Conservation (phyloP, 2,329 filamentous ascomycete species). For the Penicillium decumbens region DNA sequence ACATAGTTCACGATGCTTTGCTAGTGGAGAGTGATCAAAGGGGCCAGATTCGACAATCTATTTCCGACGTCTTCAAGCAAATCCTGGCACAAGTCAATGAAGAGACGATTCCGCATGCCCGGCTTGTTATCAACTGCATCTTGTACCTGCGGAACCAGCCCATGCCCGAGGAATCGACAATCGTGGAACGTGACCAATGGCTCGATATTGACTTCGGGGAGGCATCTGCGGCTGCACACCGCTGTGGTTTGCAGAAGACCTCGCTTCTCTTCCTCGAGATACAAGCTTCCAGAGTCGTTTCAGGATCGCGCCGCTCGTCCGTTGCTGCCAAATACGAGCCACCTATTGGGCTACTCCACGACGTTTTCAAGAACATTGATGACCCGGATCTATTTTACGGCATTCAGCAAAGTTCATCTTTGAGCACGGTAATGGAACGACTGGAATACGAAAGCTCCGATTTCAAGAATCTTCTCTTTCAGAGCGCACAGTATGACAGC, state of each 20-base stretch:
- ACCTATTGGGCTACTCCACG: conserved; percentile 65
- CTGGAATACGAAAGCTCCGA: conserved; percentile 88
- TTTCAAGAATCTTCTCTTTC: conserved; percentile 79
- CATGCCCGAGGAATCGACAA: conserved; percentile 68
- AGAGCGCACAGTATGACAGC: conserved; percentile 85
- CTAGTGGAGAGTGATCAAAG: conserved; percentile 61
- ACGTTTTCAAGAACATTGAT: conserved; percentile 86
- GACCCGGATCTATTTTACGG: conserved; percentile 97
- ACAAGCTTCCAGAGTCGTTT: conserved; percentile 53
- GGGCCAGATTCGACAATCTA: conserved; percentile 53
- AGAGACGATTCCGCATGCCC: conserved; percentile 57
- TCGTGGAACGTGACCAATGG: conserved; percentile 76
- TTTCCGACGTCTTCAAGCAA: conserved; percentile 62
- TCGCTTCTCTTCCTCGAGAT: conserved; percentile 80
- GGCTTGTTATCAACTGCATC: conserved; percentile 70
- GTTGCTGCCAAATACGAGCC: conserved; percentile 48
- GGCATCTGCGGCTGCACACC: conserved; percentile 66
- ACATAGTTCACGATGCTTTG: conserved; percentile 77
- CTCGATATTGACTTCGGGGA: conserved; percentile 72
- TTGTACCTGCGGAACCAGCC: conserved; percentile 83
- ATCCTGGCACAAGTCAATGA: conserved; percentile 54
- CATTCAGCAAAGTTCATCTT: conserved; percentile 68
- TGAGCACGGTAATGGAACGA: conserved; percentile 72
- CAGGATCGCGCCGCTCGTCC: conserved; percentile 64
- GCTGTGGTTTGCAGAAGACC: conserved; percentile 80